Base-by-base conservation (phyloP, 1,139 yeast genomes). In the Nakaseomyces uthaithaninus region DNA sequence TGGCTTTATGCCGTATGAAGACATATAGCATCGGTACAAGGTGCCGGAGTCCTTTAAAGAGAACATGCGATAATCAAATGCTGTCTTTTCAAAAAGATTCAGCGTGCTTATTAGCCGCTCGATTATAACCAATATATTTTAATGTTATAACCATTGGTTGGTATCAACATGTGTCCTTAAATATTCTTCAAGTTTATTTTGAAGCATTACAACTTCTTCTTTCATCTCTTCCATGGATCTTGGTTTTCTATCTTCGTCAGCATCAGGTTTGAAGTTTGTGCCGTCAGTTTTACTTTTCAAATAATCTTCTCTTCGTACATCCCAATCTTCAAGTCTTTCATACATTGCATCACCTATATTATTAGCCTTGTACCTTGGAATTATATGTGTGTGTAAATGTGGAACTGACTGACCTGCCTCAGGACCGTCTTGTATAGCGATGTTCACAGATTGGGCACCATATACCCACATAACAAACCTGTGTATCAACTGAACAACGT, bases 351-450 rank as follows among this genome's bases (percentile, higher is more conserved):
- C 95, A 1, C 85, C 87, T 46, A 74, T 71, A 28, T 78, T 82
- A 50, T 82, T 80, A 8, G 64, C 59, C 41, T 68, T 67, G 54
- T 71, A 77, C 33, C 98, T 68, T 3, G 98, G 98, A 25, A 91
- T 86, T 14, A 91, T 64, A 59, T 91, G 98, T 25, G 95, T 81
- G 59, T 91, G 98, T 20, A 91, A 70, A 61, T 91, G 98, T 2
- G 95, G 94, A 1, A 91, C 80, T 14, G 91, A 76, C 58, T 91
- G 98, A 3, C 98, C 98, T 2, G 96, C 91, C 41, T 85, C 86
- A 0, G 91, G 85, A 0, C 98, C 98, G 59, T 91, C 98, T 58
- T 91, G 98, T 43, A 91, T 85, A 12, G 96, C 87, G 23, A 91
- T 72, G 56, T 91, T 91, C 45, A 86, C 60, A 1, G 94, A 68